phyloP scores from a whole-genome alignment of 257 asterid genomes.

The Thymus quinquecostatus region DNA sequence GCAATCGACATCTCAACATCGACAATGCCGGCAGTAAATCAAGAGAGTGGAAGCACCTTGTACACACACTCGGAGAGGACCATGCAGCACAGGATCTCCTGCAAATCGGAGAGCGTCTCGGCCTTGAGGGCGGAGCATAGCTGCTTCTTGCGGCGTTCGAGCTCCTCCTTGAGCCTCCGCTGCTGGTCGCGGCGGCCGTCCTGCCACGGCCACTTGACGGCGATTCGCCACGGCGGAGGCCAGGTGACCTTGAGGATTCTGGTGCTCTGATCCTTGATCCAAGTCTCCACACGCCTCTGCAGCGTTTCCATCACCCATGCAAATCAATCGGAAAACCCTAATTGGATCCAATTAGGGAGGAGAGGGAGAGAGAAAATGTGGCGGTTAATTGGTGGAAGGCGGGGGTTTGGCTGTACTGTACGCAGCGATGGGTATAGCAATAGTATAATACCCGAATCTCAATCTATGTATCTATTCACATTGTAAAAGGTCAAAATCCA shows the following conservation, averaged over 20 bases:
- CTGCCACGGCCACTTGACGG: constrained; percentile 88
- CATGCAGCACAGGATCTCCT: constrained; percentile 95
- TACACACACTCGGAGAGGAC: constrained; percentile 96
- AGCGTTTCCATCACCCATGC: constrained; percentile 66
- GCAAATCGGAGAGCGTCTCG: constrained; percentile 85
- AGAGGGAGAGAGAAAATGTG: constrained; percentile 28
- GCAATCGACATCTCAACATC: constrained; percentile 8
- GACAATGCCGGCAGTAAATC: neutral
- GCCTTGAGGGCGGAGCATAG: constrained; percentile 84
- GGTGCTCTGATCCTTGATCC: constrained; percentile 88
- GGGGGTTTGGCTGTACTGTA: constrained; percentile 16
- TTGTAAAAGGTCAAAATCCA: too few relatives aligned
- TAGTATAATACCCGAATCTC: constrained; percentile 34
- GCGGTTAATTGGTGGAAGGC: constrained; percentile 35
- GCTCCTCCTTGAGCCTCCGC: constrained; percentile 72
- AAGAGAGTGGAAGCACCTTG: constrained; percentile 55
- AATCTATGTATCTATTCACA: neutral
- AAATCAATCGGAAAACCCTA: constrained; percentile 46
- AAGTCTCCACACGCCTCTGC: constrained; percentile 83
- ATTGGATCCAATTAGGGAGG: constrained; percentile 28
- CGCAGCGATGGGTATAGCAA: neutral
- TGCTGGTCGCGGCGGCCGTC: constrained; percentile 68
- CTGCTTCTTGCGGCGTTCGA: constrained; percentile 74
- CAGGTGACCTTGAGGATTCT: constrained; percentile 72
- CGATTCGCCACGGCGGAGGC: constrained; percentile 85